Evolutionary conservation across 257 asterid species (phyloP).

Genomic region (Solanum phureja): DNA sequence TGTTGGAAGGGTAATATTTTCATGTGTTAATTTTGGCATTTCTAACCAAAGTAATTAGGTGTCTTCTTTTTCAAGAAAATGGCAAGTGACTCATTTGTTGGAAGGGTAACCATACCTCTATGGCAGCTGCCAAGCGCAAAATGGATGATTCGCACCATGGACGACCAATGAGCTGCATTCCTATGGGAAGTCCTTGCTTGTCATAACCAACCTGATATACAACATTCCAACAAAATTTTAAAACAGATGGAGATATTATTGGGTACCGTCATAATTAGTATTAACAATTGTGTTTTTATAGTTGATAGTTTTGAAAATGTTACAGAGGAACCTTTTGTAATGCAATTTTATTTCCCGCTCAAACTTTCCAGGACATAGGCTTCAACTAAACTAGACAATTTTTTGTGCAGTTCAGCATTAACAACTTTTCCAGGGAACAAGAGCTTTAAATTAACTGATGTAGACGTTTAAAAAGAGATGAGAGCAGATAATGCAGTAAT

Average conservation of each 20-base stretch:
- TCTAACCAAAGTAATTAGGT: neutral
- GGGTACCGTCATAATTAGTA: neutral
- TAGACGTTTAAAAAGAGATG: neutral
- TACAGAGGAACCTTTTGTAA: neutral
- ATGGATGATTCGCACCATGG: constrained; percentile 96
- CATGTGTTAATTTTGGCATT: neutral
- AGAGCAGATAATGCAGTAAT: neutral
- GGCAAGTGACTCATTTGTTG: neutral
- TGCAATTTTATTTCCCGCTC: neutral
- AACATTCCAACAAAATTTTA: neutral
- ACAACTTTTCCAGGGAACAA: too few relatives aligned
- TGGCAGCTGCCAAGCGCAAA: constrained; percentile 75
- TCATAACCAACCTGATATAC: constrained; percentile 72
- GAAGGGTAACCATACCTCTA: constrained; percentile 42
- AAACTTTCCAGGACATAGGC: neutral
- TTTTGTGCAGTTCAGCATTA: neutral
- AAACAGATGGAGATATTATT: neutral
- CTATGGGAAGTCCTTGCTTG: constrained; percentile 91
- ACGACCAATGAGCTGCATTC: constrained; percentile 80
- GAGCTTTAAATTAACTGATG: too few relatives aligned
- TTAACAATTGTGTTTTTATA: neutral
- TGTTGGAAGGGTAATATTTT: neutral
- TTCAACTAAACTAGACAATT: neutral
- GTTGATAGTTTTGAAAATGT: neutral
- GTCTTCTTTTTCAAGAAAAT: neutral